These are phyloP conservation scores for Naumovozyma baii DNA, from an alignment of 805 yeast species.

Conservation along the genomic window DNA sequence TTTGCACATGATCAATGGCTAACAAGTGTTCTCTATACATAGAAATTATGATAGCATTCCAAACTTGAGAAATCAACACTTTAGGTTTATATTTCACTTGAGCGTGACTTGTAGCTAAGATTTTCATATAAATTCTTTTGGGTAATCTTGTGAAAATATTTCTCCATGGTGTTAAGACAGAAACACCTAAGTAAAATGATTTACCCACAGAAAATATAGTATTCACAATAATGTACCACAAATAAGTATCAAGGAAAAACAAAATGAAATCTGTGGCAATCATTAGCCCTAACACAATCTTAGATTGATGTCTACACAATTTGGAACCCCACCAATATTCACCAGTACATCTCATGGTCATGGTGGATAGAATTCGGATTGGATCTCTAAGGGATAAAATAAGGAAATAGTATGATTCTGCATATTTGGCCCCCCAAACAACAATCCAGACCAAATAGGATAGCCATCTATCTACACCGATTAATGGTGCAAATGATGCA, in stretches of 20 bases:
- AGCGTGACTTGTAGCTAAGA: slow-evolving; percentile 96
- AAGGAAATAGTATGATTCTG: slow-evolving; percentile 89
- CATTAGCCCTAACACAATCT: slow-evolving; percentile 87
- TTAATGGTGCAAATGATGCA: slow-evolving; percentile 71
- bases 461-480: slow-evolving; percentile 89
- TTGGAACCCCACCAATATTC: slow-evolving; percentile 73
- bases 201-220: slow-evolving; percentile 92
- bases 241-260: slow-evolving; percentile 95
- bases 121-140: slow-evolving; percentile 95
- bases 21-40: slow-evolving; percentile 98
- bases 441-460: slow-evolving; percentile 82
- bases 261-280: slow-evolving; percentile 81
- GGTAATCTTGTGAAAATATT: slow-evolving; percentile 95
- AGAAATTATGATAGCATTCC: slow-evolving; percentile 98
- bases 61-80: slow-evolving; percentile 93
- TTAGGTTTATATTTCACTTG: slow-evolving; percentile 97
- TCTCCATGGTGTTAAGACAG: slow-evolving; percentile 98
- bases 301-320: slow-evolving; percentile 78
- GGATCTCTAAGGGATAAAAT: slow-evolving; percentile 88
- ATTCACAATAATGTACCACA: slow-evolving; percentile 96
- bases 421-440: slow-evolving; percentile 79
- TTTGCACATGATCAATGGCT: slow-evolving; percentile 97
- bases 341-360: slow-evolving; percentile 90
- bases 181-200: slow-evolving; percentile 96
- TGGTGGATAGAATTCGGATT: slow-evolving; percentile 74